These are phyloP conservation scores for Lolium rigidum DNA, from an alignment of 176 grass and related monocot genomes.

Conservation along the genomic window DNA sequence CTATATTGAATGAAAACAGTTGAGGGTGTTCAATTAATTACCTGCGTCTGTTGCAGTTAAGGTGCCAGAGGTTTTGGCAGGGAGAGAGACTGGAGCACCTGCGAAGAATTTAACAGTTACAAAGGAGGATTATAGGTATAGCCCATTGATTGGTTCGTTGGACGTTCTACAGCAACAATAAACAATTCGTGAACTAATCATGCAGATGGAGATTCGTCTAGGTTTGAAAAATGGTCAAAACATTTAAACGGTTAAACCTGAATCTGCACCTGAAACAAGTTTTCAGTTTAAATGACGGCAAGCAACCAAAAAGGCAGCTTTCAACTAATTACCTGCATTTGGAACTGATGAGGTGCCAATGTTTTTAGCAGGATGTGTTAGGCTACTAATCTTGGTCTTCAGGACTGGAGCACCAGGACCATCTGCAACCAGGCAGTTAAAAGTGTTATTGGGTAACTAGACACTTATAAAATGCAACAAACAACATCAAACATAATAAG, in stretches of 20 bases:
- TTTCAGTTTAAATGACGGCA: neutral
- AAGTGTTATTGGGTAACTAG: neutral
- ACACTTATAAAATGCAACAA: neutral
- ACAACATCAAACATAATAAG: neutral
- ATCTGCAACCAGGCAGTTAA: neutral
- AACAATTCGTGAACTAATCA: neutral
- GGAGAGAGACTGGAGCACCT: neutral
- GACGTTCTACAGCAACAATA: neutral
- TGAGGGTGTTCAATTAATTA: neutral
- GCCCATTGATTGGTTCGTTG: neutral
- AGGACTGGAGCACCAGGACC: neutral
- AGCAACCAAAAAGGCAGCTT: neutral
- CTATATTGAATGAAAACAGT: neutral
- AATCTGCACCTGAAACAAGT: neutral
- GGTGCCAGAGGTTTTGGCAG: neutral
- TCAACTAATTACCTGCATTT: constrained; percentile 6
- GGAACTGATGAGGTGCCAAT: neutral
- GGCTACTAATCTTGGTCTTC: neutral
- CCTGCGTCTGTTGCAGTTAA: neutral
- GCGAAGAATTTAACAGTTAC: neutral
- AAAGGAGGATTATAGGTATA: neutral
- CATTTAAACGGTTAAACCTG: neutral
- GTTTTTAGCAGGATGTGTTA: neutral
- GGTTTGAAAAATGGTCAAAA: neutral
- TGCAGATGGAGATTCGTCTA: neutral